Base-by-base conservation (phyloP, 805 yeast species). In the Lipomyces anomalus region DNA sequence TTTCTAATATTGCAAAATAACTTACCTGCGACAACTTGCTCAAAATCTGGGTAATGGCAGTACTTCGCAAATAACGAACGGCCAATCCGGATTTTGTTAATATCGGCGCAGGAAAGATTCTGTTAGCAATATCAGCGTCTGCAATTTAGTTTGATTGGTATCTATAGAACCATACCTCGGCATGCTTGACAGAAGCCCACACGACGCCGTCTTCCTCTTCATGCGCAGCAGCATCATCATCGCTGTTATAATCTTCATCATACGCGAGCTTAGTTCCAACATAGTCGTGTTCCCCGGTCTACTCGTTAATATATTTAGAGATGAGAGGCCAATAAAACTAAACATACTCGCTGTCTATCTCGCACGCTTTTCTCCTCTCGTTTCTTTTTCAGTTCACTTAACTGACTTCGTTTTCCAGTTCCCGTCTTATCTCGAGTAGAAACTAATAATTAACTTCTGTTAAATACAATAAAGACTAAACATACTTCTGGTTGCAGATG, bases 41-140 rank as follows among this genome's bases (percentile, higher is more conserved):
- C 79, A 63, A 94, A 89, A 28, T 79, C 88, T 9, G 92, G 89
- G 65, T 88, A 81, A 63, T 80, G 88, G 60, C 89, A 78, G 61
- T 72, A 86, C 61, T 82, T 83, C 33, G 80, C 76, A 36, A 88
- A 75, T 55, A 80, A 75, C 5, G 85, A 69, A 62, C 95, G 80
- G 16, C 96, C 95, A 37, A 90, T 75, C 48, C 82, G 74, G 23
- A 86, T 71, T 40, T 75, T 75, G 63, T 87, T 88, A 44, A 88
- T 69, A 59, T 87, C 95, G 18, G 66, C 68, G 6, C 80, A 63
- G 1, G 74, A 71, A 21, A 84, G 79, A 17, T 68, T 53, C 63
- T 71, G 53, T 50, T 16, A 13, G 16, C 11, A 11, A 17, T 28
- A 16, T 24, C 51, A 21, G 24, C 20, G 13, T 34, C 22, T 6